Evolutionary conservation across 2,329 filamentous ascomycete genomes (phyloP).

Genomic region (Trichoderma atrobrunneum): DNA sequence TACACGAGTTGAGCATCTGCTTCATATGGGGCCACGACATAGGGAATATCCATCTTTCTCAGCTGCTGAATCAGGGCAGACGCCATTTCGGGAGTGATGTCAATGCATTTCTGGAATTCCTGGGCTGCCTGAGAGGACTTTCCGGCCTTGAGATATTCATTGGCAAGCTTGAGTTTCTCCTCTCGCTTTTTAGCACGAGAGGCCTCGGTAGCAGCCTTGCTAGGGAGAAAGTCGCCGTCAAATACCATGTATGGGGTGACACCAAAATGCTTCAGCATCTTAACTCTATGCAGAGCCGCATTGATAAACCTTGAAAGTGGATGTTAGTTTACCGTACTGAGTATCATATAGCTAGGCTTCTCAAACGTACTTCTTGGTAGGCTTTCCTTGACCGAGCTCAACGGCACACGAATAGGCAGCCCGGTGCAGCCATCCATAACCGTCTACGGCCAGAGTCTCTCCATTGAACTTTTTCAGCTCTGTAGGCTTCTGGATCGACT

Average conservation of each 20-base stretch:
- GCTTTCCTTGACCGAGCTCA: slow-evolving; percentile 84
- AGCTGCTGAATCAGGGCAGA: slow-evolving; percentile 86
- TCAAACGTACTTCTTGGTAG: slow-evolving; percentile 72
- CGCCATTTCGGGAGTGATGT: slow-evolving; percentile 96
- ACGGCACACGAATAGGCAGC: slow-evolving; percentile 87
- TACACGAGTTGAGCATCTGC: slow-evolving; percentile 97
- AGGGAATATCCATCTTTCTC: slow-evolving; percentile 74
- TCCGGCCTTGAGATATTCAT: slow-evolving; percentile 78
- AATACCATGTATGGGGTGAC: slow-evolving; percentile 95
- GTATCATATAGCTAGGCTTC: neutral
- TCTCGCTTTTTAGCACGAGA: slow-evolving; percentile 72
- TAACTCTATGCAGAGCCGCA: slow-evolving; percentile 83
- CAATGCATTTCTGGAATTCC: slow-evolving; percentile 91
- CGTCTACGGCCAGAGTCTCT: slow-evolving; percentile 90
- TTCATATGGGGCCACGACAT: slow-evolving; percentile 94
- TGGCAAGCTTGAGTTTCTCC: slow-evolving; percentile 70
- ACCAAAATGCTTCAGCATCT: slow-evolving; percentile 91
- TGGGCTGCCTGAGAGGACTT: slow-evolving; percentile 75
- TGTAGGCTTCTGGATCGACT: slow-evolving; percentile 89
- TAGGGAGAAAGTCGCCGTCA: slow-evolving; percentile 91
- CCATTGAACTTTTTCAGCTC: slow-evolving; percentile 84
- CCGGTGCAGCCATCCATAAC: slow-evolving; percentile 96
- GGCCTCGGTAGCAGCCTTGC: slow-evolving; percentile 83
- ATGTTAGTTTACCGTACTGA: slow-evolving; percentile 2
- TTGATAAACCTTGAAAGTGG: slow-evolving; percentile 68